phyloP scores from a whole-genome alignment of 768 basidiomycete species.

The Kwoniella mangroviensis region DNA sequence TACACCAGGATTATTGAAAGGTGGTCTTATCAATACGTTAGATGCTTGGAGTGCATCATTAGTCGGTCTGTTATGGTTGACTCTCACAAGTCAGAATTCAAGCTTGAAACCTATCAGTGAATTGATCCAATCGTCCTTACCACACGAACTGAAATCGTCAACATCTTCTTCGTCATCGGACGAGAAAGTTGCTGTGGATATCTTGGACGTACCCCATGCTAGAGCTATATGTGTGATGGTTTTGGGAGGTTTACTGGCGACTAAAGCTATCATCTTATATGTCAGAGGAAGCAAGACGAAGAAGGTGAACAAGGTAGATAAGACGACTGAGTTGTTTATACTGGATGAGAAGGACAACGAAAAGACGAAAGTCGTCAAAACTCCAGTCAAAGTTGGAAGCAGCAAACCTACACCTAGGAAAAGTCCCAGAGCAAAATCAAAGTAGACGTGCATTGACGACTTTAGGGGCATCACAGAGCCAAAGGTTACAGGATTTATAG shows the following conservation, averaged over 20 bases:
- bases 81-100: conserved; percentile 18
- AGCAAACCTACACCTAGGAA: conserved; percentile 30
- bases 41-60: conserved; percentile 41
- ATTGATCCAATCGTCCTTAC: conserved; percentile 17
- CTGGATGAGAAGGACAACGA: conserved; percentile 16
- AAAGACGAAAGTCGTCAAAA: conserved; percentile 29
- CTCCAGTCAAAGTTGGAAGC: conserved; percentile 24
- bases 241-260: conserved; percentile 29
- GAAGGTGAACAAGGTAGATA: conserved; percentile 16
- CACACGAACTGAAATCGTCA: conserved; percentile 22
- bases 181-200: background rate
- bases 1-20: conserved; percentile 33
- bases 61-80: conserved; percentile 29
- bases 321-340: conserved; percentile 17
- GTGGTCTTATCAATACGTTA: conserved; percentile 34
- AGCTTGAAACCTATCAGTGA: conserved; percentile 18
- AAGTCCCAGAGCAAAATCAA: conserved; percentile 26
- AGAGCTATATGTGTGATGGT: conserved; percentile 37
- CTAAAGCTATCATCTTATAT: conserved; percentile 24
- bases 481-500: background rate
- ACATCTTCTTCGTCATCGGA: background rate
- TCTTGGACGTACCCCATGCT: conserved; percentile 22
- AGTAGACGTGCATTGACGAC: background rate
- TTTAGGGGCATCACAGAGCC: too few relatives aligned
- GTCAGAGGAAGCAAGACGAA: conserved; percentile 16